A percentile compares a stretch with the other conserved stretches of the same genome.
Conservation (phyloP, 257 asterid genomes). For the Ocimum tenuiflorum region DNA sequence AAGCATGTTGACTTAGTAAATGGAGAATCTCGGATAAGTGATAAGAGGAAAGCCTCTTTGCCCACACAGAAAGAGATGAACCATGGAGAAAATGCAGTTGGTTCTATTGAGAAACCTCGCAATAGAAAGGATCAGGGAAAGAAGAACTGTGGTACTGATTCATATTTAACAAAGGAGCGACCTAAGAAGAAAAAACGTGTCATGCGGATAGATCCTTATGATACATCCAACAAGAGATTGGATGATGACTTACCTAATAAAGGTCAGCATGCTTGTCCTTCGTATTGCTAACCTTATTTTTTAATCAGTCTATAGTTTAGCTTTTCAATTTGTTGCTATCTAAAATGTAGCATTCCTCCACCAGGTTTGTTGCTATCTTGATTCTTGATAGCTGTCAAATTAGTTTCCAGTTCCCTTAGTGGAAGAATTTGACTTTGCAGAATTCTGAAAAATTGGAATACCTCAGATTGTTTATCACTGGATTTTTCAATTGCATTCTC, state of each 20-base stretch:
- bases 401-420: background rate
- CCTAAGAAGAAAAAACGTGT: constrained; percentile 64
- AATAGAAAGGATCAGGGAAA: constrained; percentile 36
- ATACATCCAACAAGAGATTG: constrained; percentile 80
- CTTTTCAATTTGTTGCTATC: background rate
- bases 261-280: constrained; percentile 40
- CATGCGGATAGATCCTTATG: constrained; percentile 69
- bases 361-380: background rate
- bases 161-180: constrained; percentile 30
- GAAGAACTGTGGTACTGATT: constrained; percentile 31
- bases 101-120: constrained; percentile 25
- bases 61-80: constrained; percentile 23
- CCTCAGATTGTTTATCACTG: background rate
- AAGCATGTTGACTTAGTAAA: constrained; percentile 20
- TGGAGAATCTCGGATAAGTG: constrained; percentile 17
- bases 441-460: background rate
- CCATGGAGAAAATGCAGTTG: constrained; percentile 24
- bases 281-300: background rate
- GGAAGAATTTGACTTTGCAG: constrained; percentile 1
- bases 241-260: constrained; percentile 44
- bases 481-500: constrained; percentile 2
- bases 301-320: background rate
- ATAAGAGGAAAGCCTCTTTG: constrained; percentile 22
- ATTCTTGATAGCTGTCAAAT: background rate
- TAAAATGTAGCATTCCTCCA: background rate